Evolutionary conservation across 1,284 basidiomycete genomes (phyloP), one percentile per base, ranked within the genome.

Genomic region (Fomes fomentarius): DNA sequence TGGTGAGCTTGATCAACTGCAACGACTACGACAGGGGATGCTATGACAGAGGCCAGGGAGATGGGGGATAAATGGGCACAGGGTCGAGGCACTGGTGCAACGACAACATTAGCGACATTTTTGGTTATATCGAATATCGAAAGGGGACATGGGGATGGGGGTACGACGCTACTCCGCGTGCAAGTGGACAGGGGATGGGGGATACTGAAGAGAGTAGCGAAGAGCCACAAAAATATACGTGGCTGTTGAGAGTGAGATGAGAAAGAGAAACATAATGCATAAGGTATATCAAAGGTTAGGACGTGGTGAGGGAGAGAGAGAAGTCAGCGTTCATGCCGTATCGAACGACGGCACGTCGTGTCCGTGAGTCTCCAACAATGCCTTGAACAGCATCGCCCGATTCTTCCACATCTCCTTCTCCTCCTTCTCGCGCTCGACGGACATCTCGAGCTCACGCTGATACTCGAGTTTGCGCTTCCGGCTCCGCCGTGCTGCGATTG

Each of bases 391-490:
- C 62, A 76, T 59, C 30, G 83, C 80, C 21, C 82, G 74, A 52
- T 76, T 72, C 70, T 75, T 80, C 85, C 85, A 89, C 58, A 74
- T 63, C 64, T 87, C 81, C 65, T 75, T 72, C 65, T 85, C 78
- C 58, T 67, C 67, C 63, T 74, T 75, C 66, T 81, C 69, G 35
- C 64, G 69, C 39, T 81, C 80, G 28, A 85, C 66, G 33, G 66
- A 69, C 10, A 75, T 69, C 76, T 91, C 84, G 48, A 93, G 70
- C 63, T 79, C 74, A 56, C 80, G 77, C 65, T 88, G 81, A 61
- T 90, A 81, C 74, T 89, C 83, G 24, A 90, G 73, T 78, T 93
- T 93, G 38, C 91, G 79, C 79, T 85, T 84, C 7, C 91, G 77
- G 61, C 82, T 85, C 50, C 87, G 80, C 8, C 91, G 78, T 35